These are phyloP conservation scores for Tanozyma kutaoensis DNA, from an alignment of 805 yeast species.

Conservation along the genomic window DNA sequence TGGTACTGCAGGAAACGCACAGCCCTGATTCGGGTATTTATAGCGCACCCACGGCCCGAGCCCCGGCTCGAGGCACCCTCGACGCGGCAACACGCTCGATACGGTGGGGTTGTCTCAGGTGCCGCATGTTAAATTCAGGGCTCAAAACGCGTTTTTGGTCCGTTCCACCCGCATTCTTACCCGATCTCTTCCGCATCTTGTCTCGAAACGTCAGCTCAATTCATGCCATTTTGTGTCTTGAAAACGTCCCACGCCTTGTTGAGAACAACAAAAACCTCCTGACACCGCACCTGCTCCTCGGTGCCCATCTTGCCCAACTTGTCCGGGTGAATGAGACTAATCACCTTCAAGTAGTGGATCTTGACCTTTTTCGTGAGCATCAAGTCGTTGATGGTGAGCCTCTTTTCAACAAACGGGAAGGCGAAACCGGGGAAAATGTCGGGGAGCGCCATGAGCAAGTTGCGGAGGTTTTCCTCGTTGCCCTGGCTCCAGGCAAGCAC, in stretches of 20 bases:
- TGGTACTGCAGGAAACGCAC: too few relatives aligned
- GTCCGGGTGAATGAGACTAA: conserved; percentile 73
- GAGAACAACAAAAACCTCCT: conserved; percentile 68
- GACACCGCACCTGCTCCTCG: conserved; percentile 75
- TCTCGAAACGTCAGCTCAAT: too few relatives aligned
- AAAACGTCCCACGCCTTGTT: conserved; percentile 74
- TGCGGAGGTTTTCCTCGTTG: conserved; percentile 71
- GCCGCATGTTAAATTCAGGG: too few relatives aligned
- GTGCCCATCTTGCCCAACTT: conserved; percentile 51
- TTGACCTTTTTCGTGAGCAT: conserved; percentile 87
- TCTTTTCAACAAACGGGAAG: conserved; percentile 19
- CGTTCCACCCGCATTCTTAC: too few relatives aligned
- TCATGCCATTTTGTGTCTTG: conserved; percentile 1
- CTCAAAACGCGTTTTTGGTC: too few relatives aligned
- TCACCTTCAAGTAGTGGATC: conserved; percentile 69
- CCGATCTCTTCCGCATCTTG: too few relatives aligned
- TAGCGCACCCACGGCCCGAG: too few relatives aligned
- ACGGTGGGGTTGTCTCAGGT: too few relatives aligned
- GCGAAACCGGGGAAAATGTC: conserved; percentile 37
- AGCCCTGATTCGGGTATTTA: too few relatives aligned
- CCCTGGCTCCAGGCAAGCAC: conserved; percentile 57
- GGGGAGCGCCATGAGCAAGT: conserved; percentile 58
- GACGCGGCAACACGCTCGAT: too few relatives aligned
- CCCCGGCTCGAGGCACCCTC: too few relatives aligned
- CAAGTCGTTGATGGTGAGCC: conserved; percentile 51